Base-by-base conservation (phyloP, 805 yeast species). In the Sugiyamaella americana region DNA sequence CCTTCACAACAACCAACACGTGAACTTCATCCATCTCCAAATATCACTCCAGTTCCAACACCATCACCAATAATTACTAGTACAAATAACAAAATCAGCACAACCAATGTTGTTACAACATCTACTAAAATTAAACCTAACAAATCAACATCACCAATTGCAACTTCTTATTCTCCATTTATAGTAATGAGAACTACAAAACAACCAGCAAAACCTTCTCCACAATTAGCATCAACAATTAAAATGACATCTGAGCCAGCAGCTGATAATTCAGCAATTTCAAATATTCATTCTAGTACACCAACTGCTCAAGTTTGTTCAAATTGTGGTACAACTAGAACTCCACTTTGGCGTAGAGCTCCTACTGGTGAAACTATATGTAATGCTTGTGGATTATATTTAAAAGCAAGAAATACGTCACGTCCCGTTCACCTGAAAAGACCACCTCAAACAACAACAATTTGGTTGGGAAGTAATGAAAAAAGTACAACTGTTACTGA, bases 271-370 rank as follows among this genome's bases (percentile, higher is more conserved):
- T n/a, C 34, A 11, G n/a, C 11, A 29, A 35, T 26, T 26, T 8
- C 8, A 8, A 26, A 13, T 13, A 26, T 13, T 35, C 17, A 35
- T 18, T 4, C 43, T 16, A 17, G 22, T n/a, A 38, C 21, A 5
- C 53, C 51, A 22, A 43, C 53, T 1, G 58, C 59, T n/a, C 62
- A 74, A 51, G 69, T 69, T 40, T 91, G 98, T 65, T 81, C 91
- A 16, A 91, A 91, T 66, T 91, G 98, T 64, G 86, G 87, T 56
- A 88, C 97, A 0, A 80, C 81, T 46, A 82, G 89, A 22, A 91
- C 98, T 0, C 98, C 98, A 0, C 69, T 93, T 13, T 91, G 98
- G 98, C 74, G 98, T 56, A 72, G 97, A 45, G 88, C 91, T 47
- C 89, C 95, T 0, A 84, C 84, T 49, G 97, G 96, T 1, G 83